Percentiles rank a stretch among this genome's conserved stretches.
Evolutionary conservation across 129 eudicot species (phyloP).

Genomic region (Flaveria robusta): DNA sequence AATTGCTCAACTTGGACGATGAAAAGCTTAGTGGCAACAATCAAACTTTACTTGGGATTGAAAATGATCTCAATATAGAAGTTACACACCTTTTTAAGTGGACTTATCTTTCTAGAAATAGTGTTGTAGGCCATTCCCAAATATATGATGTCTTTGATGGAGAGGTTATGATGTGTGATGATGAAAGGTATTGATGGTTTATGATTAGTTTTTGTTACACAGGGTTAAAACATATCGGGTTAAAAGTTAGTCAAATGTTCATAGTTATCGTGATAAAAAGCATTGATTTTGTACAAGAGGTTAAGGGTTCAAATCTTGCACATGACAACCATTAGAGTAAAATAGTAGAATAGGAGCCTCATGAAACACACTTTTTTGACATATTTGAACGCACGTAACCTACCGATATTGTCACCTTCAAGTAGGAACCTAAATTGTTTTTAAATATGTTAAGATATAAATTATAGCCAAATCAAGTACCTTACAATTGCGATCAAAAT

Average conservation of each 20-base stretch:
- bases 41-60: slow-evolving; percentile 17
- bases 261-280: too few species aligned
- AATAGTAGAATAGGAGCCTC: too few species aligned
- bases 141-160: slow-evolving; percentile 15
- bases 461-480: too few species aligned
- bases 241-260: not conserved
- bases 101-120: slow-evolving; percentile 34
- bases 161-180: slow-evolving; percentile 13
- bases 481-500: not conserved
- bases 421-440: not conserved
- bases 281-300: too few species aligned
- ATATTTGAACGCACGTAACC: too few species aligned
- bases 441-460: not conserved
- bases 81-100: slow-evolving; percentile 22
- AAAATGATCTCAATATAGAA: slow-evolving; percentile 29
- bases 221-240: not conserved
- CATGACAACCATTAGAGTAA: too few species aligned
- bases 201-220: not conserved
- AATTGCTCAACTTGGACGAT: slow-evolving; percentile 29
- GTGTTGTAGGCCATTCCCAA: slow-evolving; percentile 37
- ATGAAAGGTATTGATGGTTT: slow-evolving; percentile 18
- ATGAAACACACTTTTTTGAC: too few species aligned
- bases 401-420: too few species aligned
- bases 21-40: slow-evolving; percentile 22
- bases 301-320: too few species aligned